Evolutionary conservation across 2,329 filamentous ascomycete genomes (phyloP), one percentile per base, ranked within the genome.

Genomic region (Monosporascus sp.): DNA sequence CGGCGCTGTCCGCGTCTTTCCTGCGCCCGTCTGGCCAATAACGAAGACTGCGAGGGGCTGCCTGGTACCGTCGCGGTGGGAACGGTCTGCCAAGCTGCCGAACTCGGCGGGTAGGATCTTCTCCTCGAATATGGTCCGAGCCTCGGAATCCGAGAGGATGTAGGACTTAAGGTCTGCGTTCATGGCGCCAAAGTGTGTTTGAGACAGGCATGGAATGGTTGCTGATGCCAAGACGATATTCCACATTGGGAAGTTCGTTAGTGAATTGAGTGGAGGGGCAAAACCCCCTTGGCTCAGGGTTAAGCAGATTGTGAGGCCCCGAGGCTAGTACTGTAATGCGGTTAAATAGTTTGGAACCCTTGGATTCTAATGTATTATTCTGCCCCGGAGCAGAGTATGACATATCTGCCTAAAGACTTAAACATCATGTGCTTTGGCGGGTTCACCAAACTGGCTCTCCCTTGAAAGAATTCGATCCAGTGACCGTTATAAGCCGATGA

Each of bases 11-110:
- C 70, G 69, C 17, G 74, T 77, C 54, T 78, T 79, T 49, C 76
- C 75, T 15, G 76, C 73, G 60, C 76, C 75, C 5, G 75, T 78
- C 58, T 77, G 76, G 55, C 75, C 75, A 25, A 76, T 69, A 15
- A 75, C 63, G 20, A 78, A 65, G 46, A 78, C 61, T 36, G 71
- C 74, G 15, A 74, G 64, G 38, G 73, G 72, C 20, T 46, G 9
- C 46, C 5, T 34, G 9, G 42, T 36, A 15, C 44, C 14, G 54
- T 41, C 17, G 42, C 15, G 5, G 24, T 46, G 56, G 17, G 39
- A 50, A 44, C n/a, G 49, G 47, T 49, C 47, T 6, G 51, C 15
- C 11, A 62, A 51, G 15, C 41, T 17, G 46, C 51, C 41, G 39
- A 74, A 65, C 45, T 74, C 70, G 31, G 60, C 54, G 18, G 69